phyloP scores from a whole-genome alignment of 2,329 filamentous ascomycete genomes.

The Cladobotryum mycophilum region DNA sequence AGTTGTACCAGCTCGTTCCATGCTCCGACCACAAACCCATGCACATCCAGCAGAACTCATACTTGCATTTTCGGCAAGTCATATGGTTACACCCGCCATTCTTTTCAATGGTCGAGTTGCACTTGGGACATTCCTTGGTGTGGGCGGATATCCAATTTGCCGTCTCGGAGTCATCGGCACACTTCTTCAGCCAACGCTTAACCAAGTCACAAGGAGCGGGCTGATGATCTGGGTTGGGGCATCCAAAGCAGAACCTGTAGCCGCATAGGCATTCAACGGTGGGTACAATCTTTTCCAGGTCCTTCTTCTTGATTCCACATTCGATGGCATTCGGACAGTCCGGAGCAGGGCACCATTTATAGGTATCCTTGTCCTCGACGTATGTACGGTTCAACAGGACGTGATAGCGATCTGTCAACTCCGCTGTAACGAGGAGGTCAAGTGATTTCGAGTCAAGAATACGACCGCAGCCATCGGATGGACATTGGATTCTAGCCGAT shows the following conservation, averaged over 20 bases:
- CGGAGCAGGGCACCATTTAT: conserved; percentile 98
- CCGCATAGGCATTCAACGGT: conserved; percentile 82
- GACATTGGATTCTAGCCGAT: conserved; percentile 89
- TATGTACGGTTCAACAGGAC: conserved; percentile 87
- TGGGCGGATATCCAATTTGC: conserved; percentile 99
- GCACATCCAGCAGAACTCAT: conserved; percentile 99
- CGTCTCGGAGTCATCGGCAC: conserved; percentile 95
- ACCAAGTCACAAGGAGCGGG: conserved; percentile 87
- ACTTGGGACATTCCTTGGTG: conserved; percentile 96
- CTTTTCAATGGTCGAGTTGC: conserved; percentile 96
- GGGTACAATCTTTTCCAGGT: conserved; percentile 77
- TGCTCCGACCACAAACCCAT: conserved; percentile 99
- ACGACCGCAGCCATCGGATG: conserved; percentile 76
- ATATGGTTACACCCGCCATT: conserved; percentile 98
- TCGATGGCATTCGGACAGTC: conserved; percentile 92
- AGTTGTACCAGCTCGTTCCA: conserved; percentile 99
- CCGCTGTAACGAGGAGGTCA: conserved; percentile 61
- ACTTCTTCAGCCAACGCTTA: conserved; percentile 96
- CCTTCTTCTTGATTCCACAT: conserved; percentile 80
- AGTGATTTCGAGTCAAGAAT: conserved; percentile 89
- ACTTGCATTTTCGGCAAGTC: conserved; percentile 92
- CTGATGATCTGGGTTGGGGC: conserved; percentile 82
- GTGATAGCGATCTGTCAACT: conserved; percentile 62
- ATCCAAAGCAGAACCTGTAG: conserved; percentile 92
- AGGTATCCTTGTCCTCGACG: conserved; percentile 89